Percentiles rank a stretch among this genome's conserved stretches.
Evolutionary conservation across 768 basidiomycete genomes (phyloP).

Genomic region (Guyanaporus albipodus): DNA sequence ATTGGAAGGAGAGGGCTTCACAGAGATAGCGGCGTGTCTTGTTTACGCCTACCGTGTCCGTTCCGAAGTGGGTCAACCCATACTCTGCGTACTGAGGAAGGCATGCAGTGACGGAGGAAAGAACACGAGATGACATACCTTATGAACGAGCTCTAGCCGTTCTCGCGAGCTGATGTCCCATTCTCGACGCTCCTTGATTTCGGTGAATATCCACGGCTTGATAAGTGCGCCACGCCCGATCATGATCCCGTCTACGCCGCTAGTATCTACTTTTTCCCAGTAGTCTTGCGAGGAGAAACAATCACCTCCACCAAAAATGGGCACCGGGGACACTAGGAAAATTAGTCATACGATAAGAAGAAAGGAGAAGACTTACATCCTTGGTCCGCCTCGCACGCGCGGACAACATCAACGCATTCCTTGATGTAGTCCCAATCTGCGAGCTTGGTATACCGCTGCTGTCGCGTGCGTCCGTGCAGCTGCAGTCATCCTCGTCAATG

Average conservation of each 20-base stretch:
- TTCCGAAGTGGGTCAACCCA: conserved; percentile 81
- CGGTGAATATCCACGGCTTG: conserved; percentile 96
- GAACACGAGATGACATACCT: conserved; percentile 41
- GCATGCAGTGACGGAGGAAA: neutral
- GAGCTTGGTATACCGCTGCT: conserved; percentile 88
- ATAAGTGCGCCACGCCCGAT: conserved; percentile 91
- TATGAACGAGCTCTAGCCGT: conserved; percentile 71
- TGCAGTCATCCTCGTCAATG: conserved; percentile 29
- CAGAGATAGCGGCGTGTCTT: conserved; percentile 90
- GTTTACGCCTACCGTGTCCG: conserved; percentile 87
- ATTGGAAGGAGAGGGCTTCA: conserved; percentile 93
- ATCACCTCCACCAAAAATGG: conserved; percentile 96
- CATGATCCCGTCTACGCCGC: conserved; percentile 94
- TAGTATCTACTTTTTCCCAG: conserved; percentile 68
- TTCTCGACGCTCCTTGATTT: conserved; percentile 86
- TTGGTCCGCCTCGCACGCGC: conserved; percentile 65
- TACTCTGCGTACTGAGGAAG: conserved; percentile 85
- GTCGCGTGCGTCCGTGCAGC: conserved; percentile 94
- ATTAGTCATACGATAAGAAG: neutral
- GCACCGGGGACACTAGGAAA: conserved; percentile 67
- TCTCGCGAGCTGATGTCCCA: conserved; percentile 92
- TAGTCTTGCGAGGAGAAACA: conserved; percentile 86
- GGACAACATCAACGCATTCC: conserved; percentile 77
- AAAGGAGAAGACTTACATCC: conserved; percentile 46
- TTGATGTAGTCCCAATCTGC: conserved; percentile 97